phyloP scores from a whole-genome alignment of 768 basidiomycete genomes.

The Tephrocybe sp. region DNA sequence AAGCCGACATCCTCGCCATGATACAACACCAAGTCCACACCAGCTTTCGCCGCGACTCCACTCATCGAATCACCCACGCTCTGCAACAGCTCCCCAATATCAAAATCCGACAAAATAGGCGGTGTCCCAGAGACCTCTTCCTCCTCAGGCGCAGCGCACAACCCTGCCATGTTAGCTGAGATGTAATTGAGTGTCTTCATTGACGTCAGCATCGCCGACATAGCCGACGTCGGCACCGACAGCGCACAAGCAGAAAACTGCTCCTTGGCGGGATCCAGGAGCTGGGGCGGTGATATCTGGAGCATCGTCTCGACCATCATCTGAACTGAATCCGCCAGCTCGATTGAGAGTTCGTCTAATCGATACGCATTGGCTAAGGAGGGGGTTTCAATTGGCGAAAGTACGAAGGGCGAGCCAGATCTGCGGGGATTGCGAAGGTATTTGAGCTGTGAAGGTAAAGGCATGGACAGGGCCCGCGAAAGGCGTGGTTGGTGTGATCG shows the following conservation, averaged over 20 bases:
- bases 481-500: constrained; percentile 46
- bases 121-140: constrained; percentile 2
- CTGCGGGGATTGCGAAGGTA: constrained; percentile 66
- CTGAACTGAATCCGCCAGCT: constrained; percentile 90
- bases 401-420: constrained; percentile 4
- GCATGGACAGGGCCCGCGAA: constrained; percentile 76
- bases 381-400: not conserved
- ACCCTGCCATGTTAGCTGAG: constrained; percentile 74
- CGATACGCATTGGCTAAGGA: constrained; percentile 29
- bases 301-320: constrained; percentile 89
- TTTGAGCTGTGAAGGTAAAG: constrained; percentile 75
- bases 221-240: constrained; percentile 81
- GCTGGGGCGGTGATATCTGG: constrained; percentile 85
- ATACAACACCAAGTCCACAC: constrained; percentile 89
- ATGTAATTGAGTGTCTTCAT: constrained; percentile 95
- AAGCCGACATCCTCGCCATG: constrained; percentile 81
- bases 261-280: constrained; percentile 91
- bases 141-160: constrained; percentile 28
- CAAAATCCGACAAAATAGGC: constrained; percentile 63
- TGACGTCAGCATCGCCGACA: constrained; percentile 85
- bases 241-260: constrained; percentile 89
- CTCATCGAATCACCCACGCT: constrained; percentile 85
- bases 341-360: constrained; percentile 72
- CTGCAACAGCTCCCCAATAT: constrained; percentile 89
- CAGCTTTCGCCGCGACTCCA: constrained; percentile 76